Evolutionary conservation across 768 basidiomycete genomes (phyloP).

Genomic region (Phlegmacium glaucopus): DNA sequence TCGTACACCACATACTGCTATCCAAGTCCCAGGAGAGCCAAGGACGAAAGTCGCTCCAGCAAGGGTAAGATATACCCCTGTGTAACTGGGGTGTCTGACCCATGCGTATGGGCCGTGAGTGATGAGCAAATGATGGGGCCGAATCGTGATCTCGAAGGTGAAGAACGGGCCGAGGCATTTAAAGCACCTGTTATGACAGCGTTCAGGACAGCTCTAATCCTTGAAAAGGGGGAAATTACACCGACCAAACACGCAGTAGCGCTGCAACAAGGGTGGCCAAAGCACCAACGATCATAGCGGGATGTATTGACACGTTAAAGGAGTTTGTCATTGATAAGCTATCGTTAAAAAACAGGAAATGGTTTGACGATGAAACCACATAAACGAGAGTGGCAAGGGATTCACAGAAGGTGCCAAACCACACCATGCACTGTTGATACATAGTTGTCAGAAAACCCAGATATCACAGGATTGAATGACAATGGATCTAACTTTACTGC

Average conservation of each 20-base stretch:
- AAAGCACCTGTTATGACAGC: slow-evolving; percentile 29
- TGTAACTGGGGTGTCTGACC: slow-evolving; percentile 43
- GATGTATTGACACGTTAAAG: slow-evolving; percentile 11
- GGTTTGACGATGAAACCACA: not conserved
- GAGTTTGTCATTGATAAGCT: slow-evolving; percentile 1
- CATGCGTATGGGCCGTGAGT: slow-evolving; percentile 42
- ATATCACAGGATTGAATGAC: not conserved
- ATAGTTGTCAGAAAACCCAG: not conserved
- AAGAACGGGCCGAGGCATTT: slow-evolving; percentile 37
- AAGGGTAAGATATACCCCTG: slow-evolving; percentile 36
- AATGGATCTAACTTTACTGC: slow-evolving; percentile 28
- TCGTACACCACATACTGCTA: slow-evolving; percentile 18
- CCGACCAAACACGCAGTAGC: slow-evolving; percentile 28
- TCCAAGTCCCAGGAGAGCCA: slow-evolving; percentile 30
- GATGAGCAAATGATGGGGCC: slow-evolving; percentile 36
- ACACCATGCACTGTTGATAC: slow-evolving; percentile 23
- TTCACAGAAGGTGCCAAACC: slow-evolving; percentile 23
- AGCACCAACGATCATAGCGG: slow-evolving; percentile 22
- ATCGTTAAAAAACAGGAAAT: slow-evolving; percentile 5
- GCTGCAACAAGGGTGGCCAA: slow-evolving; percentile 23
- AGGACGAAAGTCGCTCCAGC: slow-evolving; percentile 30
- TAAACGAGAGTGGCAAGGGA: slow-evolving; percentile 4
- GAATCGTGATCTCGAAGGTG: slow-evolving; percentile 42
- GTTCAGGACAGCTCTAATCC: not conserved
- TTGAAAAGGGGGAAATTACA: not conserved